Base-by-base conservation (phyloP, 164 flowering plant genomes). In the Tetrastigma voinierianum region DNA sequence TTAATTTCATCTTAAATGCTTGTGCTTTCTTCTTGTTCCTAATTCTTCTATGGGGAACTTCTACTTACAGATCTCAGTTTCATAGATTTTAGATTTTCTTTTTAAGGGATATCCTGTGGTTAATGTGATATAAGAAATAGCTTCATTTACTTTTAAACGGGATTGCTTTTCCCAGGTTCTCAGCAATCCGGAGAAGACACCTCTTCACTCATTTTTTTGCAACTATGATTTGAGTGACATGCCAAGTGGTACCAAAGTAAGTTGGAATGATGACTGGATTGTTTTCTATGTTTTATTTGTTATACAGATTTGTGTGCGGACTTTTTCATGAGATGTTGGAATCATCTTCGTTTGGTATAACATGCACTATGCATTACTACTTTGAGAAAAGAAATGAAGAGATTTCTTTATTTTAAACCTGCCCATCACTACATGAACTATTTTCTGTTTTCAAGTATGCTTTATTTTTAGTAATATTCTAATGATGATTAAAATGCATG, bases 211-310 rank as follows among this genome's bases (percentile, higher is more conserved):
- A n/a, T 91, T 84, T 77, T 82, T 91, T 72, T 93, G 98, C 80
- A 88, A 85, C 69, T 93, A 93, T 72, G 97, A 93, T 78, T 74
- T 93, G 76, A 88, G 84, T 69, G 98, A 93, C 81, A 93, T 93
- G 98, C 98, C 98, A 21, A 83, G 91, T 69, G 97, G 97, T 62
- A 91, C 98, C 46, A 93, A 93, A 83, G 98, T 93, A 69, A 65
- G 80, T 66, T 18, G 16, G 6, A 49, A 5, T 11, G 7, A 8
- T 46, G 46, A 10, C 9, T 61, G 12, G 20, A 51, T 24, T 32
- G 15, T 51, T 11, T 54, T 24, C 16, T 53, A 9, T 14, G 11
- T 17, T 23, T 20, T 20, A 20, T 11, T 20, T 44, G 14, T 23
- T 40, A 17, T 12, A 23, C 11, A 15, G 67, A 46, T 32, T 32